Conservation (phyloP, 441 rosid species). For the Viola pubescens region DNA sequence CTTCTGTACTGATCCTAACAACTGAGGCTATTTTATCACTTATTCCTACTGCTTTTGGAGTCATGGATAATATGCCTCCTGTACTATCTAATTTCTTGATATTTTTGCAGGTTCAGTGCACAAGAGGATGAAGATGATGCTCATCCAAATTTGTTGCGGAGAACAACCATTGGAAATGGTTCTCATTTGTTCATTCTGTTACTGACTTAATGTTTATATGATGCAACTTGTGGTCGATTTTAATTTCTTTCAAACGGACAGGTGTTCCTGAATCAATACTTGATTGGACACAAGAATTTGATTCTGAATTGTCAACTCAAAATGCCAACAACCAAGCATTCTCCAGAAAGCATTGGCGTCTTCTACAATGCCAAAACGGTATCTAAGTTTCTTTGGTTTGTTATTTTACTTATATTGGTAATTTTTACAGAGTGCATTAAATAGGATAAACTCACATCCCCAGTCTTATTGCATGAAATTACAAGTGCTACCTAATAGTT, state of each 20-base stretch:
- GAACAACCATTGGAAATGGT: constrained; percentile 99
- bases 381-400: constrained; percentile 14
- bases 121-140: constrained; percentile 85
- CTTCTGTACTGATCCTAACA: background rate
- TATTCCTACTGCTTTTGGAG: background rate
- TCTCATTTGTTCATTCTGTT: constrained; percentile 18
- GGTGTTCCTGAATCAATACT: constrained; percentile 81
- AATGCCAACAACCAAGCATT: constrained; percentile 85
- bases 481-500: too few relatives aligned
- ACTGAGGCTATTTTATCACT: background rate
- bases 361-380: constrained; percentile 99
- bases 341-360: constrained; percentile 98
- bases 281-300: constrained; percentile 93
- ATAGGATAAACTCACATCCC: too few relatives aligned
- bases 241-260: constrained; percentile 30
- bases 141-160: constrained; percentile 46
- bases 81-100: constrained; percentile 10
- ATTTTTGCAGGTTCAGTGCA: constrained; percentile 59
- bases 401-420: constrained; percentile 3
- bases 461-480: too few relatives aligned
- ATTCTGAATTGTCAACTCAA: constrained; percentile 65
- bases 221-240: constrained; percentile 22
- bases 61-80: background rate
- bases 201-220: constrained; percentile 18
- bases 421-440: too few relatives aligned